Conservation (phyloP, 1,284 basidiomycete genomes). For the Malassezia brasiliensis region DNA sequence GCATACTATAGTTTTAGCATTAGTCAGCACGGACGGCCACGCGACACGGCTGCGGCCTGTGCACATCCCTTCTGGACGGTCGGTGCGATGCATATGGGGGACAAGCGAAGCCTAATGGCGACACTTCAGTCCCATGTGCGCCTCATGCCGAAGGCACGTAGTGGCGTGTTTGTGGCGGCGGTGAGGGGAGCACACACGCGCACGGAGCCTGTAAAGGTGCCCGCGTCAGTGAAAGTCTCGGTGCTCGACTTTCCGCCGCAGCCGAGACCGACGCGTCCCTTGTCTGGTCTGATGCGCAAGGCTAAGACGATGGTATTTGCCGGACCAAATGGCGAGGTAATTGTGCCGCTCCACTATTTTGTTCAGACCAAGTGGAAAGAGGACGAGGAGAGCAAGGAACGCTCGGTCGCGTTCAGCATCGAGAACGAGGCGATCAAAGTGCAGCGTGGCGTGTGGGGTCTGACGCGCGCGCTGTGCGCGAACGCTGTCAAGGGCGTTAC, state of each 20-base stretch:
- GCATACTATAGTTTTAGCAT: background rate
- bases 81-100: background rate
- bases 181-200: conserved; percentile 32
- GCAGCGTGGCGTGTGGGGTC: conserved; percentile 84
- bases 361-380: conserved; percentile 18
- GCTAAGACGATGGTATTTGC: conserved; percentile 33
- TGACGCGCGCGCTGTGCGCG: conserved; percentile 73
- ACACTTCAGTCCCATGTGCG: background rate
- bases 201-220: conserved; percentile 30
- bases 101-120: background rate
- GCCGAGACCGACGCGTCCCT: conserved; percentile 32
- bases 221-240: conserved; percentile 22
- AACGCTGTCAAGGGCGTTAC: conserved; percentile 87
- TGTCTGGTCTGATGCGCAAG: conserved; percentile 26
- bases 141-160: background rate
- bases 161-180: too few species aligned
- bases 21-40: background rate
- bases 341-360: conserved; percentile 37
- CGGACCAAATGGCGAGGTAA: conserved; percentile 34
- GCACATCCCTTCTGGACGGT: background rate
- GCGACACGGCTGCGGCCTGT: background rate
- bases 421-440: conserved; percentile 63
- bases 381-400: conserved; percentile 3
- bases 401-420: conserved; percentile 54
- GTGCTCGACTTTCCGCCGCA: conserved; percentile 38